Evolutionary conservation across 2,329 filamentous ascomycete genomes (phyloP), one percentile per base, ranked within the genome.

Genomic region (Sphaerulina musiva): DNA sequence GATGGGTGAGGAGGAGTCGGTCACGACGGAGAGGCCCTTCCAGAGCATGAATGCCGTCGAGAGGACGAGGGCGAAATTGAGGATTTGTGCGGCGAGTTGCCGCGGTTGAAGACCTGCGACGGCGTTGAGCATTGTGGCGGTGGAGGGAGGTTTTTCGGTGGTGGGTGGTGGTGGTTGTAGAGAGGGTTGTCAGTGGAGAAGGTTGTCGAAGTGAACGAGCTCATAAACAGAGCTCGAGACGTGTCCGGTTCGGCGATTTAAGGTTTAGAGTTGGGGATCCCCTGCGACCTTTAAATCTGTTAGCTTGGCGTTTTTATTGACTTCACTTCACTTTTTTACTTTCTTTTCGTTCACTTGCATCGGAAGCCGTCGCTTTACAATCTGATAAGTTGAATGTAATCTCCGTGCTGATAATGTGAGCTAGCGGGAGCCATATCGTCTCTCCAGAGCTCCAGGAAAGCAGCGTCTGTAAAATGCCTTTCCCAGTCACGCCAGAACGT

Each of bases 41-140:
- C 76, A 78, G 47, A 95, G 83, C 90, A 95, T 95, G 69, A 95
- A 95, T 1, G 91, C 90, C 1, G 89, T 93, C 8, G 86, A 90
- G 48, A 95, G 81, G 58, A 95, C 89, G 59, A 96, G 82, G 53
- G 85, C 89, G 71, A 96, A 95, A 75, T 95, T 95, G 68, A 95
- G 82, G 62, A 92, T 73, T 77, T 95, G 89, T 46, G 83, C 79
- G 65, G 89, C 84, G 51, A 87, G 80, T 71, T 95, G 89, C 72
- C 90, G 86, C 61, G 88, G 86, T 72, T 89, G 90, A 67, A 81
- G 76, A 51, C 74, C 73, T 56, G 78, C 75, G 60, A 95, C 77
- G 60, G 78, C 74, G 43, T 84, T 82, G 60, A 92, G 67, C 87
- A 91, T 91, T 55, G 51, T 74, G 66, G 64, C 51, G 52, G 10